phyloP scores from a whole-genome alignment of 495 filamentous ascomycete species.

The Podospora appendiculata region DNA sequence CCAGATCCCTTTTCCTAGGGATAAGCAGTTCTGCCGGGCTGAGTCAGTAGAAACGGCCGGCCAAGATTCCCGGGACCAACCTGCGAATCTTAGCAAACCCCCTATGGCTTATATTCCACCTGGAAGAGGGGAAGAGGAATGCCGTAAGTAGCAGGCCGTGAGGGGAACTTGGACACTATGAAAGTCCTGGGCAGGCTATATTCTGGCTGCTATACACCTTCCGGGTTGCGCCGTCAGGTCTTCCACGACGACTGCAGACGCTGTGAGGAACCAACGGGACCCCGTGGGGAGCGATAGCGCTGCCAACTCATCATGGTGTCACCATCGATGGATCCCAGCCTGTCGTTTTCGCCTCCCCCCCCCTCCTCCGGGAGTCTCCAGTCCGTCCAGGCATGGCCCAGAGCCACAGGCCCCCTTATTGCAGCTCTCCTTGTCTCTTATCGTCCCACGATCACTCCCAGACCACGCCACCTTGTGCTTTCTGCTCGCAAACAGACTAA shows the following conservation, averaged over 20 bases:
- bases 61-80: not conserved
- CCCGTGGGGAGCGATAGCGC: conserved; percentile 12
- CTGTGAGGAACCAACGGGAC: not conserved
- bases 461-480: conserved; percentile 18
- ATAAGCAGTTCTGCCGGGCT: not conserved
- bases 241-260: not conserved
- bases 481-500: conserved; percentile 1
- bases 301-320: conserved; percentile 24
- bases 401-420: conserved; percentile 3
- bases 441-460: conserved; percentile 9
- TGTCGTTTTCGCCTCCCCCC: not conserved
- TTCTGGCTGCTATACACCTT: conserved; percentile 19
- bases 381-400: not conserved
- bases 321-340: conserved; percentile 7
- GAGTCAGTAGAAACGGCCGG: conserved; percentile 1
- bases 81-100: conserved; percentile 3
- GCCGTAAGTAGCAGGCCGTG: conserved; percentile 4
- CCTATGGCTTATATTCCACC: not conserved
- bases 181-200: conserved; percentile 11
- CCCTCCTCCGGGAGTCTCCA: conserved; percentile 1
- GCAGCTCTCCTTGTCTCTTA: conserved; percentile 8
- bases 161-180: conserved; percentile 13
- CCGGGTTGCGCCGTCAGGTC: conserved; percentile 5
- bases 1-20: not conserved
- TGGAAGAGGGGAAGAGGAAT: conserved; percentile 7